Conservation (phyloP, 1,284 basidiomycete genomes). For the Chalciporus sp. region DNA sequence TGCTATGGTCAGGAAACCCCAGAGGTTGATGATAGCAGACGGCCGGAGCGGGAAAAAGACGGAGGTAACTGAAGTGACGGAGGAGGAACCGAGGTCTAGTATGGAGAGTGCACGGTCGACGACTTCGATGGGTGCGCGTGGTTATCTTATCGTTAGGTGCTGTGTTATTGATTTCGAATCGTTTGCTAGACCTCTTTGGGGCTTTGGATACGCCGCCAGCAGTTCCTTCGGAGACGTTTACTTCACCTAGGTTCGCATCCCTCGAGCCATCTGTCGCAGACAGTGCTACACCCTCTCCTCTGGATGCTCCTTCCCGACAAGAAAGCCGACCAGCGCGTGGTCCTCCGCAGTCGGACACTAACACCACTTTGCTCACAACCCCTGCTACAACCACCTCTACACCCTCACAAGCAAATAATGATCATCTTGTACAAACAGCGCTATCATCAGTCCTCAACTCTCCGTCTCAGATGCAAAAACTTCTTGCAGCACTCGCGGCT, state of each 20-base stretch:
- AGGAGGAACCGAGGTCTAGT: slow-evolving; percentile 36
- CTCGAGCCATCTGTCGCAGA: slow-evolving; percentile 28
- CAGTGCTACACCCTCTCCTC: slow-evolving; percentile 15
- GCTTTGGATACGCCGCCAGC: slow-evolving; percentile 36
- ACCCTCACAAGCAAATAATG: slow-evolving; percentile 29
- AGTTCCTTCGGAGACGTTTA: slow-evolving; percentile 32
- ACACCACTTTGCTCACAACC: slow-evolving; percentile 24
- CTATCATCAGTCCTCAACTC: slow-evolving; percentile 63
- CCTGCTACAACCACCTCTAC: slow-evolving; percentile 14
- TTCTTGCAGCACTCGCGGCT: slow-evolving; percentile 56
- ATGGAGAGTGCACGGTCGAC: slow-evolving; percentile 32
- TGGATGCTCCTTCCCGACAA: slow-evolving; percentile 14
- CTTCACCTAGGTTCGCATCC: slow-evolving; percentile 24
- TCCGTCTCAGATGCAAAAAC: slow-evolving; percentile 69
- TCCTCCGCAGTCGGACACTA: slow-evolving; percentile 4
- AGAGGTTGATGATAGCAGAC: slow-evolving; percentile 71
- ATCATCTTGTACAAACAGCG: slow-evolving; percentile 60
- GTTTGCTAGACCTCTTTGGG: slow-evolving; percentile 31
- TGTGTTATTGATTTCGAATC: slow-evolving; percentile 9
- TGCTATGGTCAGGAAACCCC: slow-evolving; percentile 50
- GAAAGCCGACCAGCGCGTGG: slow-evolving; percentile 3
- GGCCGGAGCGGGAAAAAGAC: slow-evolving; percentile 40
- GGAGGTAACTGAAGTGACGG: slow-evolving; percentile 41
- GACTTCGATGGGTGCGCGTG: slow-evolving; percentile 17
- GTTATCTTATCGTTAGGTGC: not conserved